Conservation (phyloP, 495 filamentous ascomycete species). For the Penicillium silybi region DNA sequence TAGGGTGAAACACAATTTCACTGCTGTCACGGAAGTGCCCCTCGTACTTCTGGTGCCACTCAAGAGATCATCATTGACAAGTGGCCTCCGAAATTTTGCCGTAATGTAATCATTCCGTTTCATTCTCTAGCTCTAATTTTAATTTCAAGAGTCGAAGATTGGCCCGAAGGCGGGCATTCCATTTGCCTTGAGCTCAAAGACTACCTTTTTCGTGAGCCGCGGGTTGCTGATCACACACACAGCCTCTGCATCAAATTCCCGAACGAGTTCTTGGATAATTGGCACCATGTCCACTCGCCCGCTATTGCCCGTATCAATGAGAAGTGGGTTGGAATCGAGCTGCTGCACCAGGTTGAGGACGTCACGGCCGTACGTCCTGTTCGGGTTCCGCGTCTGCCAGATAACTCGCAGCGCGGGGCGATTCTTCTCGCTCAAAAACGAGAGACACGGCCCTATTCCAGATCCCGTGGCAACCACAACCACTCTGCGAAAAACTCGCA, state of each 20-base stretch:
- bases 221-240: slow-evolving; percentile 51
- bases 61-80: too few relatives aligned
- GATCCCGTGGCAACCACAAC: slow-evolving; percentile 70
- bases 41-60: too few relatives aligned
- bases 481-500: slow-evolving; percentile 56
- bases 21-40: too few relatives aligned
- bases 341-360: slow-evolving; percentile 42
- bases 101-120: too few relatives aligned
- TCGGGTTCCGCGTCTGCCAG: slow-evolving; percentile 49
- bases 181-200: slow-evolving; percentile 1
- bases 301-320: slow-evolving; percentile 43
- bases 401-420: slow-evolving; percentile 43
- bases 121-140: neutral
- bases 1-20: too few relatives aligned
- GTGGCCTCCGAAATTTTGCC: too few relatives aligned
- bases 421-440: slow-evolving; percentile 29
- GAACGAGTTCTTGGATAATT: slow-evolving; percentile 50
- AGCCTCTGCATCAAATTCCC: slow-evolving; percentile 60
- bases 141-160: neutral
- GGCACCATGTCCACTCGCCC: slow-evolving; percentile 48
- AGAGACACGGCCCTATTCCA: slow-evolving; percentile 58
- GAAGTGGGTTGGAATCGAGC: slow-evolving; percentile 47
- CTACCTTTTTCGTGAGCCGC: slow-evolving; percentile 1
- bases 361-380: slow-evolving; percentile 45
- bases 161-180: slow-evolving; percentile 1